A percentile compares a stretch with the other conserved stretches of the same genome.
Evolutionary conservation across 179 eudicot genomes (phyloP).

Genomic region (Amaranthus tricolor): DNA sequence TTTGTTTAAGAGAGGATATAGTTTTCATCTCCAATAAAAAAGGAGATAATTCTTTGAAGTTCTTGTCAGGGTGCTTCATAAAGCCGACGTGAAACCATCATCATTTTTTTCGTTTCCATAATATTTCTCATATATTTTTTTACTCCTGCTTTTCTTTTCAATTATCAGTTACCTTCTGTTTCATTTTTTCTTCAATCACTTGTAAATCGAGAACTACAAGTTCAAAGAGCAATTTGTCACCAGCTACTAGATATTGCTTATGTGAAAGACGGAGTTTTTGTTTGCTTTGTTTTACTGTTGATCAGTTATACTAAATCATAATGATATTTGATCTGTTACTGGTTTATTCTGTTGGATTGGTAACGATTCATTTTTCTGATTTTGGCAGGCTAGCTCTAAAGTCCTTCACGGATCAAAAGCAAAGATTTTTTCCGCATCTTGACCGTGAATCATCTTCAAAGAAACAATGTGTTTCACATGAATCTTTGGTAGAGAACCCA

Average conservation of each 20-base stretch:
- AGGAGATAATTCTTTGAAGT: too few relatives aligned
- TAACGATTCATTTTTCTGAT: slow-evolving; percentile 3
- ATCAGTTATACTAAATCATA: background rate
- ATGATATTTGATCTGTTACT: background rate
- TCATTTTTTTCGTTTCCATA: too few relatives aligned
- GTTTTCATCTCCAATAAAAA: too few relatives aligned
- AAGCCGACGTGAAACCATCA: too few relatives aligned
- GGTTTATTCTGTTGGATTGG: slow-evolving; percentile 4
- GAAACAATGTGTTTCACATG: slow-evolving; percentile 54
- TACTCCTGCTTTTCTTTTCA: too few relatives aligned
- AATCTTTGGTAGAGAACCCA: slow-evolving; percentile 37
- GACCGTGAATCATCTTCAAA: slow-evolving; percentile 54
- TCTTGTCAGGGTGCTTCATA: too few relatives aligned
- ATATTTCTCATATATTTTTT: too few relatives aligned
- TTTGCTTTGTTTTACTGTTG: background rate
- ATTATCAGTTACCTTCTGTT: background rate
- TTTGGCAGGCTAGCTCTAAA: slow-evolving; percentile 82
- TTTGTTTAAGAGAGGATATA: too few relatives aligned
- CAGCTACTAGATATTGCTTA: background rate
- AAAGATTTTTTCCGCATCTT: slow-evolving; percentile 86
- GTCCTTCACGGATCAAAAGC: slow-evolving; percentile 85
- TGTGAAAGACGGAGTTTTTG: background rate
- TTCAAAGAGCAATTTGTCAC: background rate
- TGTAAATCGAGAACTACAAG: background rate
- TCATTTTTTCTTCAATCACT: background rate